A percentile compares a stretch with the other conserved stretches of the same genome.
phyloP scores from a whole-genome alignment of 352 stramenopile species.

The Phytopythium montanum region DNA sequence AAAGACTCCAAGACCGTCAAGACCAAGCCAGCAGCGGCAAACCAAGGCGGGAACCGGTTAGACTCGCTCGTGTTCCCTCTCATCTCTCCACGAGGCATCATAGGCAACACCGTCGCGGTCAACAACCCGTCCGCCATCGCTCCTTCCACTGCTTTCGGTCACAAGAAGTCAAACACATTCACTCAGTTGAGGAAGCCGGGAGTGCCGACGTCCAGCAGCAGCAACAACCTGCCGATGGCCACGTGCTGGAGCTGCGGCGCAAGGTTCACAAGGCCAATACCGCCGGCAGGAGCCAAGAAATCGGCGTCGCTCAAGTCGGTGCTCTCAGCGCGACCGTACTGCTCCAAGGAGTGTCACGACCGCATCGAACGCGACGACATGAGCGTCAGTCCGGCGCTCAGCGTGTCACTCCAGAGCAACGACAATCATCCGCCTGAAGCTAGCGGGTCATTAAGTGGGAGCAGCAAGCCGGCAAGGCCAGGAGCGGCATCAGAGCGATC shows the following conservation, averaged over 20 bases:
- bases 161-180: not conserved
- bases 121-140: not conserved
- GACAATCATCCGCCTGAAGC: not conserved
- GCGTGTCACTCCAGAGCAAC: constrained; percentile 9
- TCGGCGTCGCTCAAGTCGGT: constrained; percentile 22
- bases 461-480: not conserved
- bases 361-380: constrained; percentile 37
- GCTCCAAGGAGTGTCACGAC: constrained; percentile 33
- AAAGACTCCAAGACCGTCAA: not conserved
- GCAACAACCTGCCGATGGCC: constrained; percentile 29
- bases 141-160: not conserved
- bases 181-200: constrained; percentile 20
- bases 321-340: constrained; percentile 31
- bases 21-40: not conserved
- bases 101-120: not conserved
- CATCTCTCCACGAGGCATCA: constrained; percentile 22
- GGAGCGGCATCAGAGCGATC: not conserved
- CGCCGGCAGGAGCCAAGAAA: not conserved
- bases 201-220: not conserved
- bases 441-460: not conserved
- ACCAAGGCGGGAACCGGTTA: not conserved
- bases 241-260: constrained; percentile 68
- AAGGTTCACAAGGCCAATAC: constrained; percentile 34
- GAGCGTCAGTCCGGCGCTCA: constrained; percentile 31
- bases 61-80: constrained; percentile 24